These are phyloP conservation scores for Saksenaea vasiformis DNA, from an alignment of 371 early-diverging fungal species.

Conservation along the genomic window DNA sequence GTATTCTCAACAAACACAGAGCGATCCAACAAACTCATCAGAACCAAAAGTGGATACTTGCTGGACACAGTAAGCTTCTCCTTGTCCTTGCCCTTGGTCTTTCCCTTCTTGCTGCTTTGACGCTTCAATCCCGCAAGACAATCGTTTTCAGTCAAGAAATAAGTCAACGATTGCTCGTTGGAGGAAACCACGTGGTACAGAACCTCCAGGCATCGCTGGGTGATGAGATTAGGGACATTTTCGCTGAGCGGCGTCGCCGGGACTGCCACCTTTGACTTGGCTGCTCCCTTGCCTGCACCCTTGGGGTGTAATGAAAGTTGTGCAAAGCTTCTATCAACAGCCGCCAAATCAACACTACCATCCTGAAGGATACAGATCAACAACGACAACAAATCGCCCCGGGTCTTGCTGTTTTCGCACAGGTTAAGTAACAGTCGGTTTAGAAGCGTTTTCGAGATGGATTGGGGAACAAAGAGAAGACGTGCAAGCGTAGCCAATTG, in stretches of 20 bases:
- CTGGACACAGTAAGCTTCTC: conserved; percentile 39
- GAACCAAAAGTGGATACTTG: conserved; percentile 85
- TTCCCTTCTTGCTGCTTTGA: conserved; percentile 60
- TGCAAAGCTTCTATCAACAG: conserved; percentile 79
- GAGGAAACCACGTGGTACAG: conserved; percentile 71
- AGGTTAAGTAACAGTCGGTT: conserved; percentile 81
- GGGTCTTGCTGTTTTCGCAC: conserved; percentile 87
- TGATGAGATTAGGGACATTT: conserved; percentile 79
- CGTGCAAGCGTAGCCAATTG: conserved; percentile 84
- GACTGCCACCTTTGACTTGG: conserved; percentile 25
- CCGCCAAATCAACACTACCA: conserved; percentile 75
- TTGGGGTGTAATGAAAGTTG: conserved; percentile 68
- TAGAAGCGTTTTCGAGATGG: conserved; percentile 68
- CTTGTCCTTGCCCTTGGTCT: conserved; percentile 61
- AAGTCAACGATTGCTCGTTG: conserved; percentile 68
- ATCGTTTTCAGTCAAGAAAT: conserved; percentile 79
- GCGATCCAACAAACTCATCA: conserved; percentile 84
- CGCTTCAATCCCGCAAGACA: conserved; percentile 53
- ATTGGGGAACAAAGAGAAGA: conserved; percentile 82
- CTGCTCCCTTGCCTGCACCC: conserved; percentile 32
- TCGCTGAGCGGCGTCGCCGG: conserved; percentile 37
- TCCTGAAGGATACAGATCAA: conserved; percentile 87
- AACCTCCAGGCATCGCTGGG: conserved; percentile 86
- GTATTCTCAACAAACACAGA: conserved; percentile 77
- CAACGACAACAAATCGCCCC: conserved; percentile 83